These are phyloP conservation scores for Geranium rotundifolium DNA, from an alignment of 345 rosid genomes.

Conservation along the genomic window DNA sequence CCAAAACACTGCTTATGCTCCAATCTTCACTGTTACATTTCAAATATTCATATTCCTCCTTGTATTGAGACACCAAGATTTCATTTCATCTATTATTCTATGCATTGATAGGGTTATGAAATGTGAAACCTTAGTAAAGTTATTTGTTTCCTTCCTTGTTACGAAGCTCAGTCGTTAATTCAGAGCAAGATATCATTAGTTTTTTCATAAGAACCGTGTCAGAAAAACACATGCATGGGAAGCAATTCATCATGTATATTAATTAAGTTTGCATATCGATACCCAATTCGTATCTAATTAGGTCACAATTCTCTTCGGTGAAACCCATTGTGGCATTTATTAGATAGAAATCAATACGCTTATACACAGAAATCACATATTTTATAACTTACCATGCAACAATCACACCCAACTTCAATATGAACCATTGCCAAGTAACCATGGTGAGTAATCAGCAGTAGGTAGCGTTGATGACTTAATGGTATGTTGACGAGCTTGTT, in stretches of 20 bases:
- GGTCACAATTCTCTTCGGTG: neutral
- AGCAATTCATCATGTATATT: too few species aligned
- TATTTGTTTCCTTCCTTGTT: too few species aligned
- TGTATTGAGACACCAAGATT: neutral
- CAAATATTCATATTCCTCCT: neutral
- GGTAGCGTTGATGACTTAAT: conserved; percentile 7
- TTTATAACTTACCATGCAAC: conserved; percentile 24
- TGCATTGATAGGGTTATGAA: too few species aligned
- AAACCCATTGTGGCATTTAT: neutral
- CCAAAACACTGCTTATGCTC: too few species aligned
- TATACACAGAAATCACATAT: neutral
- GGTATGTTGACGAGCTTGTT: conserved; percentile 9
- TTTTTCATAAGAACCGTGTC: too few species aligned
- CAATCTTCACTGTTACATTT: neutral
- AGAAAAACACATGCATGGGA: too few species aligned
- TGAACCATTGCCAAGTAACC: conserved; percentile 20
- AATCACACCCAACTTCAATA: conserved; percentile 27
- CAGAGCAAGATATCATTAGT: too few species aligned
- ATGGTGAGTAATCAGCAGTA: conserved; percentile 4
- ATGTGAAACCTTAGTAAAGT: too few species aligned
- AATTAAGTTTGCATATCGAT: neutral
- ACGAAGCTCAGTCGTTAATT: too few species aligned
- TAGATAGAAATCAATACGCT: too few species aligned
- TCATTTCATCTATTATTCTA: neutral
- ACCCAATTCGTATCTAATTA: neutral